Percentiles rank a stretch among this genome's conserved stretches.
These are phyloP conservation scores for Capillidium rhysosporum DNA, from an alignment of 371 early-diverging fungal species.

Conservation along the genomic window DNA sequence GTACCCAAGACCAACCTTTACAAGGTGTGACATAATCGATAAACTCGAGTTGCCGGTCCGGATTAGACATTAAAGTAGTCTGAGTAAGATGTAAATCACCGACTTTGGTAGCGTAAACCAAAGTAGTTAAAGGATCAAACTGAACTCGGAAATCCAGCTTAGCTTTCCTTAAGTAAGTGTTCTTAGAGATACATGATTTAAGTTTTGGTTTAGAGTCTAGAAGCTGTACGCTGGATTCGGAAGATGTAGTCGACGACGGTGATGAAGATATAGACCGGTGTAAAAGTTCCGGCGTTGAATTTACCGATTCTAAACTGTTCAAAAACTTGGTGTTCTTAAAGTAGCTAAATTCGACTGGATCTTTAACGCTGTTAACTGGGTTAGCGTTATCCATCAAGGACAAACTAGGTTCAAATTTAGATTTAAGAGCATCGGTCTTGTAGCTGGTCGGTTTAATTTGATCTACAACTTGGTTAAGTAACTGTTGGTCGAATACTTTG, in stretches of 20 bases:
- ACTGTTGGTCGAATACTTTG: not conserved
- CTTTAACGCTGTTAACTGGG: too few species aligned
- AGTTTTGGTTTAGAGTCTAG: not conserved
- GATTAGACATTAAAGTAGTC: conserved; percentile 7
- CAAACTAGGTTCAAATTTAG: not conserved
- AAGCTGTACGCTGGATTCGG: too few species aligned
- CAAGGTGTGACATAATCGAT: conserved; percentile 11
- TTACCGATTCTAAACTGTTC: not conserved
- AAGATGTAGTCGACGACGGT: not conserved
- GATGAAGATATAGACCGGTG: not conserved
- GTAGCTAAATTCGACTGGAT: too few species aligned
- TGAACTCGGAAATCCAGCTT: conserved; percentile 11
- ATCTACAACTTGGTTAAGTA: not conserved
- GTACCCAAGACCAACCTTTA: conserved; percentile 23
- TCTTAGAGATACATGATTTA: not conserved
- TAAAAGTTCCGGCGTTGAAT: not conserved
- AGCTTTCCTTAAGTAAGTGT: conserved; percentile 2
- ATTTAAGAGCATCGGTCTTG: not conserved
- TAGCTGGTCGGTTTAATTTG: not conserved
- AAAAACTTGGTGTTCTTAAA: not conserved
- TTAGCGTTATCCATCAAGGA: too few species aligned
- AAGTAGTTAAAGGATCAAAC: conserved; percentile 15
- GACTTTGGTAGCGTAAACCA: conserved; percentile 13
- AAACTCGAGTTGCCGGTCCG: not conserved
- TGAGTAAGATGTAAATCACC: conserved; percentile 14